Evolutionary conservation across 2,329 filamentous ascomycete genomes (phyloP).

Genomic region (Aspergillus fumigatiaffinis): DNA sequence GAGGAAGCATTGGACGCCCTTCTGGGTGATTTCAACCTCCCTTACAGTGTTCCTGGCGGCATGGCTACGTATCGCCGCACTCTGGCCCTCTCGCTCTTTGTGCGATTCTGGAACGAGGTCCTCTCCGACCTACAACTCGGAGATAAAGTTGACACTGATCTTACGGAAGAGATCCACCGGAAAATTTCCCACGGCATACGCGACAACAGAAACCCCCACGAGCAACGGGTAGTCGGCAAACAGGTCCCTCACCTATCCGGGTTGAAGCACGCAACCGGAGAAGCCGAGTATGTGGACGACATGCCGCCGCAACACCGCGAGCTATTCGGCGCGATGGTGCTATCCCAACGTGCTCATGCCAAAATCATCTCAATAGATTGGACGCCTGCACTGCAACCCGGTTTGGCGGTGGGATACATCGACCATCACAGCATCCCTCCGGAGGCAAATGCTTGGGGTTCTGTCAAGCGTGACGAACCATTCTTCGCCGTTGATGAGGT

Average conservation of each 20-base stretch:
- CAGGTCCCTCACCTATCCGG: slow-evolving; percentile 85
- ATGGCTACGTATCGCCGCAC: slow-evolving; percentile 97
- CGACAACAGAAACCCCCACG: slow-evolving; percentile 69
- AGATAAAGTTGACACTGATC: slow-evolving; percentile 63
- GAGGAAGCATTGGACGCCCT: slow-evolving; percentile 87
- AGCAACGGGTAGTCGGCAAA: slow-evolving; percentile 78
- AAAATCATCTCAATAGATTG: slow-evolving; percentile 55
- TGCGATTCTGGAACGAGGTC: slow-evolving; percentile 91
- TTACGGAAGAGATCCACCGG: slow-evolving; percentile 78
- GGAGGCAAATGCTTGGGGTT: slow-evolving; percentile 84
- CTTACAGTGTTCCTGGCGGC: slow-evolving; percentile 87
- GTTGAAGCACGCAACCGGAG: slow-evolving; percentile 86
- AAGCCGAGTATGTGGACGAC: slow-evolving; percentile 95
- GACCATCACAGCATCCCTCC: slow-evolving; percentile 66
- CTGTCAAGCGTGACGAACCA: slow-evolving; percentile 75
- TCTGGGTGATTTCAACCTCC: slow-evolving; percentile 82
- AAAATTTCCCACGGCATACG: slow-evolving; percentile 74
- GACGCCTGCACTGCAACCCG: slow-evolving; percentile 72
- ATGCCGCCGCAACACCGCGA: slow-evolving; percentile 85
- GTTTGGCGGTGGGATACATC: slow-evolving; percentile 73
- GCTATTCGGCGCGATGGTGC: slow-evolving; percentile 78
- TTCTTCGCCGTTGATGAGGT: slow-evolving; percentile 93
- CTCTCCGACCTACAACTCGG: slow-evolving; percentile 55
- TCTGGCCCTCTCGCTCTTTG: slow-evolving; percentile 89
- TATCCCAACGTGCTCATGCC: slow-evolving; percentile 85